Evolutionary conservation across 345 rosid species (phyloP).

Genomic region (Brassica rapa): DNA sequence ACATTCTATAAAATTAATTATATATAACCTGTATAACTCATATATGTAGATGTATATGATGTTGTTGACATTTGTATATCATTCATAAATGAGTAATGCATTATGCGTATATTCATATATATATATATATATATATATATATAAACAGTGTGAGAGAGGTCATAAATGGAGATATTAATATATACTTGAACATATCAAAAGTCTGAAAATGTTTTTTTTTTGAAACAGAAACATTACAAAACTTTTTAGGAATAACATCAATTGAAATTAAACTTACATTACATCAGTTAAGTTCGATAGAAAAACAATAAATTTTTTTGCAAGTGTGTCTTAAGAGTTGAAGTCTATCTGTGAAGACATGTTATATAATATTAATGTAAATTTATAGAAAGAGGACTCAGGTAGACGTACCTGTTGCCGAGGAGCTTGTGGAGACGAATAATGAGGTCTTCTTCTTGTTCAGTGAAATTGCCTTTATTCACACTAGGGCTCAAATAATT

Average conservation of each 20-base stretch:
- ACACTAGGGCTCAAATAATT: slow-evolving; percentile 54
- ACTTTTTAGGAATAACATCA: not conserved
- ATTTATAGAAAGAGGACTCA: not conserved
- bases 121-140: not conserved
- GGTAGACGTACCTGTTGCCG: slow-evolving; percentile 48
- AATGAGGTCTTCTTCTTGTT: slow-evolving; percentile 56
- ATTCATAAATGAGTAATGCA: not conserved
- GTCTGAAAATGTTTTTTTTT: no score
- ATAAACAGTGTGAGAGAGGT: not conserved
- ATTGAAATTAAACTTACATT: not conserved
- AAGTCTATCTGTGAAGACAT: not conserved
- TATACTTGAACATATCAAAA: not conserved
- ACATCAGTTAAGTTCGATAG: not conserved
- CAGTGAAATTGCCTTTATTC: slow-evolving; percentile 46
- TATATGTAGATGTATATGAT: not conserved
- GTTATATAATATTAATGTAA: not conserved
- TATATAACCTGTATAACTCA: not conserved
- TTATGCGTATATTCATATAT: not conserved
- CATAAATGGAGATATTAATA: not conserved
- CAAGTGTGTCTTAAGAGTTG: not conserved
- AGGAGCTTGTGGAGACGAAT: slow-evolving; percentile 59
- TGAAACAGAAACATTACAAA: not conserved
- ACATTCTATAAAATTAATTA: not conserved
- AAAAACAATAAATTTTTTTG: not conserved
- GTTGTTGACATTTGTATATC: not conserved